Conservation (phyloP, 257 asterid genomes). For the Solanum sejunctum region DNA sequence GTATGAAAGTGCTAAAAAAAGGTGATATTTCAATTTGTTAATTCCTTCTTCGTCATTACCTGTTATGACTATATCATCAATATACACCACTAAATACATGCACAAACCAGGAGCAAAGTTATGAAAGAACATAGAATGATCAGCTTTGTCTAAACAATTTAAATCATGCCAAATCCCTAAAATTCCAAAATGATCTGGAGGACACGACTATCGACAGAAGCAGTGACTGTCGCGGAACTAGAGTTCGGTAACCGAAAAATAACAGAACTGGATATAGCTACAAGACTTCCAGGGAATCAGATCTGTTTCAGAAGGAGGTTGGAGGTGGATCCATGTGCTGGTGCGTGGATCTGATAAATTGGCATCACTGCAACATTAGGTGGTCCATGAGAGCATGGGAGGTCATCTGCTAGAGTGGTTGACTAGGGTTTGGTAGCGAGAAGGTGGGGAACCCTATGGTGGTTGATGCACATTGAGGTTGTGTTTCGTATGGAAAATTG, state of each 20-base stretch:
- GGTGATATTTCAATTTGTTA: background rate
- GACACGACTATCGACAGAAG: background rate
- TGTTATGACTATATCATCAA: background rate
- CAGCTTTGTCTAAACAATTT: background rate
- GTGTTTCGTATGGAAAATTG: too few relatives aligned
- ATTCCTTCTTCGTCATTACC: background rate
- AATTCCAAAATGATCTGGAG: too few relatives aligned
- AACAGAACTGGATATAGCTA: background rate
- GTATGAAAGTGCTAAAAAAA: background rate
- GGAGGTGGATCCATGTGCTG: background rate
- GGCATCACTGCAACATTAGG: background rate
- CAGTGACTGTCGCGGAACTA: background rate
- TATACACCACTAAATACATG: background rate
- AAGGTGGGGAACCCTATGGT: background rate
- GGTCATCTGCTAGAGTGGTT: background rate
- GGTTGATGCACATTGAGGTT: too few relatives aligned
- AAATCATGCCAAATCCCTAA: background rate
- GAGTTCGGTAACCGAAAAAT: background rate
- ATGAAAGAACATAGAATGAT: background rate
- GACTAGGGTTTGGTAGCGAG: background rate
- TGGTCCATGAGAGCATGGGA: background rate
- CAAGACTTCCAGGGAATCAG: background rate
- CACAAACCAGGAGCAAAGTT: background rate
- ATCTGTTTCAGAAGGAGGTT: background rate
- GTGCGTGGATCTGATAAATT: background rate